phyloP scores from a whole-genome alignment of 1,284 basidiomycete species.

The Rhizoctonia solani region DNA sequence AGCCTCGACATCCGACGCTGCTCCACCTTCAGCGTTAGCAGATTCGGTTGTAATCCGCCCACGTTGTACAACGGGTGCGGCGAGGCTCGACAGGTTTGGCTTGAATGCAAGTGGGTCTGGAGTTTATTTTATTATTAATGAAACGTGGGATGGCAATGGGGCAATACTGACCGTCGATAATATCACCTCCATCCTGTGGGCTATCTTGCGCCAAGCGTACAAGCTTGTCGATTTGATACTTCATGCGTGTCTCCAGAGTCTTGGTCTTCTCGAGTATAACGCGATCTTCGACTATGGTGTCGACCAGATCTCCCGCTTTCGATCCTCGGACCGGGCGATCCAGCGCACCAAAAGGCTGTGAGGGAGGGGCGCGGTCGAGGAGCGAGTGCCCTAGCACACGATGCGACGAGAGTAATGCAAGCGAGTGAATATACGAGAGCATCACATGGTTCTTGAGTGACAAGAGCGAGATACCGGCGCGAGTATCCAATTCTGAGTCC shows the following conservation, averaged over 20 bases:
- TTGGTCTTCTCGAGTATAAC: constrained; percentile 80
- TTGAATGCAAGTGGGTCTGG: constrained; percentile 47
- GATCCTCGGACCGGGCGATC: constrained; percentile 61
- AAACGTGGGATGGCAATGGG: constrained; percentile 36
- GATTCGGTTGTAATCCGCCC: constrained; percentile 42
- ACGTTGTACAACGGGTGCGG: constrained; percentile 43
- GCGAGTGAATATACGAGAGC: constrained; percentile 85
- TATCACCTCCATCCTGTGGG: constrained; percentile 55
- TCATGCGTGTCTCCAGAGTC: constrained; percentile 81
- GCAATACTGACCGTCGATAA: constrained; percentile 61
- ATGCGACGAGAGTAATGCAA: constrained; percentile 75
- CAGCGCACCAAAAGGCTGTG: constrained; percentile 56
- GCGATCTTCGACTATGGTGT: constrained; percentile 72
- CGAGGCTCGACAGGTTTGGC: constrained; percentile 63
- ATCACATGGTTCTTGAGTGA: constrained; percentile 87
- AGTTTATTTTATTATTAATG: background rate
- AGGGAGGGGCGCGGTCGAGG: constrained; percentile 54
- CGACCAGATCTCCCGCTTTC: constrained; percentile 66
- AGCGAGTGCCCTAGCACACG: constrained; percentile 68
- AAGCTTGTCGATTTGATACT: constrained; percentile 95
- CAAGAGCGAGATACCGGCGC: constrained; percentile 87
- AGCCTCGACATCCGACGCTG: constrained; percentile 34
- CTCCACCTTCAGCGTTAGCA: constrained; percentile 45
- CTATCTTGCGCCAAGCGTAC: constrained; percentile 71
- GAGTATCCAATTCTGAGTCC: constrained; percentile 59